Evolutionary conservation across 2,329 filamentous ascomycete species (phyloP).

Genomic region (Ilyonectria sp.): DNA sequence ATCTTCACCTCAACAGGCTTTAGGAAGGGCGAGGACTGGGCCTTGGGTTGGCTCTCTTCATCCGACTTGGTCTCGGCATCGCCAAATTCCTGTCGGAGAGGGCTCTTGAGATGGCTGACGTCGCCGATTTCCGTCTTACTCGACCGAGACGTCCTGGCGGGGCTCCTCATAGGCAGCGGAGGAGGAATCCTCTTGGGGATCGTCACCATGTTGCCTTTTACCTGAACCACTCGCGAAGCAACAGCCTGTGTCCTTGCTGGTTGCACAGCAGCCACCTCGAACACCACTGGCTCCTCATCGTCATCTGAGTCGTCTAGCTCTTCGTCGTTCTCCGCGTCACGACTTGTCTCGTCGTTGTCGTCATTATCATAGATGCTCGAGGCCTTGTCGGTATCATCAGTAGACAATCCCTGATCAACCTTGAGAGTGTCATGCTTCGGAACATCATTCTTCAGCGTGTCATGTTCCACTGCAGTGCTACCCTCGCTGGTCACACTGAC

Average conservation of each 20-base stretch:
- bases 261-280: slow-evolving; percentile 74
- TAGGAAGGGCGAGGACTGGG: slow-evolving; percentile 40
- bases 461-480: slow-evolving; percentile 40
- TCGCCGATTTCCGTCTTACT: slow-evolving; percentile 72
- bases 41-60: slow-evolving; percentile 41
- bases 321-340: slow-evolving; percentile 45
- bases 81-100: slow-evolving; percentile 65
- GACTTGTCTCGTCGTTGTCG: slow-evolving; percentile 45
- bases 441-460: slow-evolving; percentile 31
- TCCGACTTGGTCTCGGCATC: slow-evolving; percentile 49
- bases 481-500: slow-evolving; percentile 42
- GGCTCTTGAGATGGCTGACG: slow-evolving; percentile 66
- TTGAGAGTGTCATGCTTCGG: slow-evolving; percentile 39
- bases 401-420: slow-evolving; percentile 36
- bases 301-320: slow-evolving; percentile 61
- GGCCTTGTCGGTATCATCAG: slow-evolving; percentile 45
- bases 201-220: slow-evolving; percentile 84
- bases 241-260: slow-evolving; percentile 70
- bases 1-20: slow-evolving; percentile 40
- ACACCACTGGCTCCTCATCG: slow-evolving; percentile 77
- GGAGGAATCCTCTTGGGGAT: slow-evolving; percentile 87
- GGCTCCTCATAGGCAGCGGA: slow-evolving; percentile 83
- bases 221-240: slow-evolving; percentile 76
- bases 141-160: slow-evolving; percentile 71
- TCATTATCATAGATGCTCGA: slow-evolving; percentile 46